A percentile compares a stretch with the other conserved stretches of the same genome.
These are phyloP conservation scores for Gleditsia sinensis DNA, from an alignment of 306 rosid genomes.

Conservation along the genomic window DNA sequence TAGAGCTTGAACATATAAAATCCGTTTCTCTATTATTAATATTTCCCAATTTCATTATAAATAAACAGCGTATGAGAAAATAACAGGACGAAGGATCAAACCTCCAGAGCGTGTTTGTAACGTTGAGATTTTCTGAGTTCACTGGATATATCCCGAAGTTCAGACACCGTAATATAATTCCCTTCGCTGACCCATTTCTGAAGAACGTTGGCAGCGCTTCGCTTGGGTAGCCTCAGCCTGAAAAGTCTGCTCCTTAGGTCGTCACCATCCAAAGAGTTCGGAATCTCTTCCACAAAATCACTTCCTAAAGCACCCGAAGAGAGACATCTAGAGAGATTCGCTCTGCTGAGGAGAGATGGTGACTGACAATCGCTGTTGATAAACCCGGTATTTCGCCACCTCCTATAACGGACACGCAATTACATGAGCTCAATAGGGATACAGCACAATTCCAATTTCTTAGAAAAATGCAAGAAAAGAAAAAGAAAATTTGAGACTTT, in stretches of 20 bases:
- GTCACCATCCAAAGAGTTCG: constrained; percentile 41
- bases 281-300: constrained; percentile 47
- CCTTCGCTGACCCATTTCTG: constrained; percentile 83
- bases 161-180: constrained; percentile 55
- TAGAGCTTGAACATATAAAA: constrained; percentile 3
- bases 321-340: constrained; percentile 39
- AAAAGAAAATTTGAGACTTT: constrained; percentile 6
- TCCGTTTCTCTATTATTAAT: neutral
- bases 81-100: constrained; percentile 16
- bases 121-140: constrained; percentile 82
- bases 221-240: constrained; percentile 76
- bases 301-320: constrained; percentile 54
- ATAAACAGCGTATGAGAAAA: constrained; percentile 1
- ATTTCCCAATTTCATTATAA: constrained; percentile 13
- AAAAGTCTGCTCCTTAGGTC: constrained; percentile 75
- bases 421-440: neutral
- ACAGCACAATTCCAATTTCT: neutral
- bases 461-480: constrained; percentile 8
- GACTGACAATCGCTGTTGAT: constrained; percentile 20
- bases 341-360: constrained; percentile 24
- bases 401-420: constrained; percentile 11
- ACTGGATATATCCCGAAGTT: constrained; percentile 76
- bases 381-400: constrained; percentile 41
- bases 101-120: constrained; percentile 96
- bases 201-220: constrained; percentile 80